A percentile compares a stretch with the other conserved stretches of the same genome.
Conservation (phyloP, 129 eudicot genomes). For the Chrysanthemum lavandulifolium region DNA sequence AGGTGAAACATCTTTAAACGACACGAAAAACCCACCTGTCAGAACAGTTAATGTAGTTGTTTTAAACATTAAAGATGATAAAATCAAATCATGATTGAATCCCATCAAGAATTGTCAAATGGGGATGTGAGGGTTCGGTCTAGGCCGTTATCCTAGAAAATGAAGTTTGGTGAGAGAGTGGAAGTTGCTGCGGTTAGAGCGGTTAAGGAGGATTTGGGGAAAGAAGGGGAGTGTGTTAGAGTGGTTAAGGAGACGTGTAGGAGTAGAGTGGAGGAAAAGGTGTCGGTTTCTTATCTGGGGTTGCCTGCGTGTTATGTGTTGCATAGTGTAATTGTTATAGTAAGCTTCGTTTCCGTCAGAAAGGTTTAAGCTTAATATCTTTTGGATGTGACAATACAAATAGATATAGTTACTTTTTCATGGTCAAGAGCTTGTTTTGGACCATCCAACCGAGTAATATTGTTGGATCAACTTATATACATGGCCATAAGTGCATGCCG, state of each 20-base stretch:
- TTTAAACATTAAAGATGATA: conserved; percentile 34
- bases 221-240: conserved; percentile 26
- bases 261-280: conserved; percentile 72
- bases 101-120: conserved; percentile 74
- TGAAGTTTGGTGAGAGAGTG: conserved; percentile 79
- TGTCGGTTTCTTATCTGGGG: conserved; percentile 78
- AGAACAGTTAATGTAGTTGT: conserved; percentile 68
- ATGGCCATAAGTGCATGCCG: too few species aligned
- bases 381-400: too few species aligned
- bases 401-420: too few species aligned
- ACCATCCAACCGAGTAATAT: too few species aligned
- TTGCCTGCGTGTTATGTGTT: conserved; percentile 85
- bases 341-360: too few species aligned
- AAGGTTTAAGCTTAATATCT: too few species aligned
- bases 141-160: conserved; percentile 79
- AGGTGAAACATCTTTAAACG: conserved; percentile 68
- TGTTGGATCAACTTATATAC: too few species aligned
- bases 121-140: conserved; percentile 54
- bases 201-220: conserved; percentile 76
- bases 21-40: conserved; percentile 54
- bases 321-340: conserved; percentile 37
- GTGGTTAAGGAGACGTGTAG: conserved; percentile 55
- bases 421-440: too few species aligned
- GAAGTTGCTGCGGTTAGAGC: conserved; percentile 68
- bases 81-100: conserved; percentile 54